Percentiles rank a stretch among this genome's conserved stretches.
phyloP scores from a whole-genome alignment of 768 basidiomycete genomes.

The Tylopilus felleus region DNA sequence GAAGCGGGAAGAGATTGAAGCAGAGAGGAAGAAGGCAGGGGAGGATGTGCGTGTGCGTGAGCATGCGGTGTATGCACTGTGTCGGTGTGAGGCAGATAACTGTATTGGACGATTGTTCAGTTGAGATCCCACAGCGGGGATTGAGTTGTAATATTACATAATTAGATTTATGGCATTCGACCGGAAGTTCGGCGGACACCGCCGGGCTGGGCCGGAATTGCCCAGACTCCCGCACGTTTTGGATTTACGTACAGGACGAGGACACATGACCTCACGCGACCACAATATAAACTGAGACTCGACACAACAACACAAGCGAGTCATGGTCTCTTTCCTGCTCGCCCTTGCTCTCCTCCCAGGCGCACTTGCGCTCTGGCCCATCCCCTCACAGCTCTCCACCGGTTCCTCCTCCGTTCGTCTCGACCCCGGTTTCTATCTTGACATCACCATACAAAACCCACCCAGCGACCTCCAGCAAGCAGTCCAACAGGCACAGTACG shows the following conservation, averaged over 20 bases:
- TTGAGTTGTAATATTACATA: no score
- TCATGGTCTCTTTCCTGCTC: not conserved
- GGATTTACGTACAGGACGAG: no score
- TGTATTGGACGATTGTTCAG: conserved; percentile 43
- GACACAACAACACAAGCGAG: no score
- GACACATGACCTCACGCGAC: no score
- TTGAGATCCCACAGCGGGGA: conserved; percentile 2
- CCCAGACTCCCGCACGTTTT: no score
- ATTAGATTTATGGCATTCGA: no score
- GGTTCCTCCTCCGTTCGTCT: conserved; percentile 26
- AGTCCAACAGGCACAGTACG: conserved; percentile 26
- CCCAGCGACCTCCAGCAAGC: conserved; percentile 37
- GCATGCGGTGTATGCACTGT: conserved; percentile 46
- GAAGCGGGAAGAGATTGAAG: conserved; percentile 21
- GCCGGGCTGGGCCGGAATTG: no score
- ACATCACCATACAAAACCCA: conserved; percentile 20
- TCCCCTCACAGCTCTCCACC: conserved; percentile 24
- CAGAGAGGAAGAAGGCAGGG: not conserved
- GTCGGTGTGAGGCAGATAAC: conserved; percentile 49
- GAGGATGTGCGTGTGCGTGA: conserved; percentile 13
- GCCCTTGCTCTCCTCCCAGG: conserved; percentile 9
- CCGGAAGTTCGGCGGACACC: no score
- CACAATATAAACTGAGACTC: not conserved
- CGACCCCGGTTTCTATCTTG: conserved; percentile 25
- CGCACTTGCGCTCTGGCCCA: conserved; percentile 32